Percentiles rank a stretch among this genome's conserved stretches.
phyloP scores from a whole-genome alignment of 1,139 yeast genomes.

The Meyerozyma sp. region DNA sequence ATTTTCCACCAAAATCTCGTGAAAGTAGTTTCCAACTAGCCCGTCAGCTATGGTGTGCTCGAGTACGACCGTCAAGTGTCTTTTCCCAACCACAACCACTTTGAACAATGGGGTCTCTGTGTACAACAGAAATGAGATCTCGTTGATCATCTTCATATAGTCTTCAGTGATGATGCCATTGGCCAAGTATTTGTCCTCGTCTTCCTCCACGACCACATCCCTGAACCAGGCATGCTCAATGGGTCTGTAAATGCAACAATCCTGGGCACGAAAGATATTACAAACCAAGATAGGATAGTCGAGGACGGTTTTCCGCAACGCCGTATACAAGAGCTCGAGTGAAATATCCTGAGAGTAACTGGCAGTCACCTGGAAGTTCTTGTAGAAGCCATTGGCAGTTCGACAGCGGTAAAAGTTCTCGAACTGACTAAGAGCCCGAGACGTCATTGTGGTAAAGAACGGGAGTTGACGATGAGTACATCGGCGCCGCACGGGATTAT shows the following conservation, averaged over 20 bases:
- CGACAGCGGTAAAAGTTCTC: conserved; percentile 35
- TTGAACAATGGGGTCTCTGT: conserved; percentile 26
- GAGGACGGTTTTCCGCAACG: conserved; percentile 26
- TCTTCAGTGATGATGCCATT: conserved; percentile 20
- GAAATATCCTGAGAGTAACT: conserved; percentile 23
- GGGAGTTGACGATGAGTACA: background rate
- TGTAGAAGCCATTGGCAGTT: conserved; percentile 23
- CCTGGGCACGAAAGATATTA: conserved; percentile 20
- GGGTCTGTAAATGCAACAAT: conserved; percentile 18
- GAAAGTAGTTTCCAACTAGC: conserved; percentile 33
- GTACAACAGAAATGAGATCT: conserved; percentile 4
- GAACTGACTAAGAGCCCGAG: conserved; percentile 24
- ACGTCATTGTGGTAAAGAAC: background rate
- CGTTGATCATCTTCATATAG: conserved; percentile 22
- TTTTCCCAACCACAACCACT: conserved; percentile 19
- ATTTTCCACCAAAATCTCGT: conserved; percentile 29
- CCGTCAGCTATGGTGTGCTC: conserved; percentile 44
- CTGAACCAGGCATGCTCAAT: conserved; percentile 16
- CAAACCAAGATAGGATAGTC: conserved; percentile 32
- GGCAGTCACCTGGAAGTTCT: conserved; percentile 32
- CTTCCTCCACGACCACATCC: conserved; percentile 19
- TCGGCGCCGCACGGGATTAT: background rate
- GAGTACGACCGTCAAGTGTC: conserved; percentile 22
- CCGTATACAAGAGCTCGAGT: conserved; percentile 16
- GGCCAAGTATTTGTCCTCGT: conserved; percentile 9